A percentile compares a stretch with the other conserved stretches of the same genome.
Evolutionary conservation across 1,139 yeast species (phyloP).

Genomic region (Meyerozyma smithsonii): DNA sequence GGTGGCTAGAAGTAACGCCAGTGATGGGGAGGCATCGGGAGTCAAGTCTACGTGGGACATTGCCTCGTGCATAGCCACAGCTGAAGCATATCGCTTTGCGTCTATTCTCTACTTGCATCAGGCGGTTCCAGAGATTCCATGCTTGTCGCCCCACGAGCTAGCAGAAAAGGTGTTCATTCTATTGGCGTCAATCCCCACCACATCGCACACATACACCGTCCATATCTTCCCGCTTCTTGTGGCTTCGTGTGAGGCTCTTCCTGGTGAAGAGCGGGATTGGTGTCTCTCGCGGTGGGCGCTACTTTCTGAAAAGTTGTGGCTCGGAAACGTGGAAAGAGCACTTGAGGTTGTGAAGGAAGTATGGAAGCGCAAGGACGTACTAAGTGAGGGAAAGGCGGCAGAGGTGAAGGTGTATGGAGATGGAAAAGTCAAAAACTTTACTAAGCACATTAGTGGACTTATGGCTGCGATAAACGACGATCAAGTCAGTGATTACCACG

Average conservation of each 20-base stretch:
- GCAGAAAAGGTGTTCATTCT: conserved; percentile 58
- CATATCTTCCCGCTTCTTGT: conserved; percentile 63
- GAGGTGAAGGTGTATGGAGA: conserved; percentile 14
- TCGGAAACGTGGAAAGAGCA: conserved; percentile 62
- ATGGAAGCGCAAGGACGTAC: conserved; percentile 54
- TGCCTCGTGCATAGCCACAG: conserved; percentile 59
- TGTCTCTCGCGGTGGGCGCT: conserved; percentile 54
- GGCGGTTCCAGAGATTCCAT: conserved; percentile 66
- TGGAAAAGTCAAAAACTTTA: conserved; percentile 23
- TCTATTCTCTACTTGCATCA: conserved; percentile 58
- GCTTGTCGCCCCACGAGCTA: conserved; percentile 47
- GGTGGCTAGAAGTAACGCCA: conserved; percentile 24
- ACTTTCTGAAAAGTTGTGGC: conserved; percentile 52
- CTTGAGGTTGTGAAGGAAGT: conserved; percentile 68
- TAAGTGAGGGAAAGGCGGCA: conserved; percentile 6
- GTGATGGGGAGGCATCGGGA: conserved; percentile 19
- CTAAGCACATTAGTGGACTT: conserved; percentile 37
- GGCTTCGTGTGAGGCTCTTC: conserved; percentile 59
- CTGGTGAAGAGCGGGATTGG: conserved; percentile 59
- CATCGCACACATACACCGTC: conserved; percentile 51
- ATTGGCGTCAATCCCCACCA: conserved; percentile 57
- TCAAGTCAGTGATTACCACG: conserved; percentile 19
- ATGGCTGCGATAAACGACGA: conserved; percentile 37
- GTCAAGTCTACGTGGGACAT: conserved; percentile 42
- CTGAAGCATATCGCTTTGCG: conserved; percentile 62